Evolutionary conservation across 208 protist species (phyloP).

Genomic region (Leishmania guyanensis): DNA sequence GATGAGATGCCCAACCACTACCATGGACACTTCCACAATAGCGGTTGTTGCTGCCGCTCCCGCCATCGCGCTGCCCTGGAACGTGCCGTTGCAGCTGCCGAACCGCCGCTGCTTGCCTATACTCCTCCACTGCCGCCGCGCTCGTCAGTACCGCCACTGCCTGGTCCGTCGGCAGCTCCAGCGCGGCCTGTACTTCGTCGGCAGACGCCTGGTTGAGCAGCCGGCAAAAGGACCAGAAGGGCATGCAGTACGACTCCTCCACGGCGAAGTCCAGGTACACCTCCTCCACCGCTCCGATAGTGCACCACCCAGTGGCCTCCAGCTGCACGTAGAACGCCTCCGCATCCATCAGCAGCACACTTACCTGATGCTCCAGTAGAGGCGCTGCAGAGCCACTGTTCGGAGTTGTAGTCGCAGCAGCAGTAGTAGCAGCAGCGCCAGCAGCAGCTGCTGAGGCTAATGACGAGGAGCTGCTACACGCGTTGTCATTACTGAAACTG

Average conservation of each 20-base stretch:
- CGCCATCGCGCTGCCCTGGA: background rate
- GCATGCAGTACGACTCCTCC: constrained; percentile 55
- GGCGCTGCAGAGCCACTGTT: background rate
- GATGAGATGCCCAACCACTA: constrained; percentile 13
- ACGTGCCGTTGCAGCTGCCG: constrained; percentile 27
- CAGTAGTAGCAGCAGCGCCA: background rate
- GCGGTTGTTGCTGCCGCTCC: background rate
- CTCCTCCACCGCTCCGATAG: constrained; percentile 54
- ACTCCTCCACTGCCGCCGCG: constrained; percentile 46
- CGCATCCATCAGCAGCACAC: constrained; percentile 34
- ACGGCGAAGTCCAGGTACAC: constrained; percentile 59
- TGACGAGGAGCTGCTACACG: background rate
- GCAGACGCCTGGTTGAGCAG: constrained; percentile 43
- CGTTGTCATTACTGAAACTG: background rate
- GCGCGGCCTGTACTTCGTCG: constrained; percentile 43
- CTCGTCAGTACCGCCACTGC: constrained; percentile 40
- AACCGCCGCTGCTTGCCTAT: constrained; percentile 25
- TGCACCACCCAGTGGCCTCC: constrained; percentile 37
- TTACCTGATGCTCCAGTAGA: constrained; percentile 10
- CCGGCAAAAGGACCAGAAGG: constrained; percentile 69
- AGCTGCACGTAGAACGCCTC: constrained; percentile 32
- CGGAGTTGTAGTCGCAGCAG: background rate
- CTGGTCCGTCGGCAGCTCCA: constrained; percentile 45
- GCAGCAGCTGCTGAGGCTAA: background rate
- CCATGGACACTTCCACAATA: background rate